Evolutionary conservation across 768 basidiomycete genomes (phyloP).

Genomic region (Pleurotus salmoneostramineus): DNA sequence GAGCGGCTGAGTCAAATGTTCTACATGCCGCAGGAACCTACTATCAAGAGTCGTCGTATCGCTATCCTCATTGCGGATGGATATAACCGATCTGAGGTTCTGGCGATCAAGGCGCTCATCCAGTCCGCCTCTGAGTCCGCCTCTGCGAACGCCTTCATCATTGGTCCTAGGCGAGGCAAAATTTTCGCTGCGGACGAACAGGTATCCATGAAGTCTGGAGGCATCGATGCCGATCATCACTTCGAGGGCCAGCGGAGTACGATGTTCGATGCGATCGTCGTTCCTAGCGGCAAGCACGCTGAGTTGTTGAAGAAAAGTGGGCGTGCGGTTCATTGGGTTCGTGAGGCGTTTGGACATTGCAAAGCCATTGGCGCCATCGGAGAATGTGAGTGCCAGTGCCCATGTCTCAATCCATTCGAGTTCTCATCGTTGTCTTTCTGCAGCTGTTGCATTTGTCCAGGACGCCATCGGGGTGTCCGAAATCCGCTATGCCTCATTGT

Average conservation of each 20-base stretch:
- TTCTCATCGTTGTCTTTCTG: neutral
- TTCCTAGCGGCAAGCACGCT: conserved; percentile 71
- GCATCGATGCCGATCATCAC: conserved; percentile 60
- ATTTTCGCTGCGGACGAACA: conserved; percentile 28
- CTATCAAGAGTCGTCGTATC: conserved; percentile 64
- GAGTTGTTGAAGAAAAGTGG: conserved; percentile 58
- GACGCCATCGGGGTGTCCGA: conserved; percentile 42
- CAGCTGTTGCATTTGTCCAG: conserved; percentile 36
- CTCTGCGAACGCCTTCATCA: conserved; percentile 57
- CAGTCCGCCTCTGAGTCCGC: conserved; percentile 43
- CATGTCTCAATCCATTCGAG: neutral
- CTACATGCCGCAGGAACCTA: conserved; percentile 51
- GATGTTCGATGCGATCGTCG: conserved; percentile 76
- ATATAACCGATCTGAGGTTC: conserved; percentile 58
- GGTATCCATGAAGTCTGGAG: conserved; percentile 18
- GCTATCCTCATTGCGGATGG: conserved; percentile 77
- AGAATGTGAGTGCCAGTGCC: conserved; percentile 35
- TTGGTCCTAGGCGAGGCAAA: conserved; percentile 66
- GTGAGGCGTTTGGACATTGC: conserved; percentile 84
- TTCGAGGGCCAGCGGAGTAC: conserved; percentile 81
- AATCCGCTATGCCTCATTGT: conserved; percentile 33
- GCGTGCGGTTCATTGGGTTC: conserved; percentile 74
- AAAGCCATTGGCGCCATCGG: conserved; percentile 81
- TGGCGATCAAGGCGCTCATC: conserved; percentile 53
- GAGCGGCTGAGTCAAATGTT: conserved; percentile 56